Conservation (phyloP, 1,284 basidiomycete genomes). For the Athelia sp. region DNA sequence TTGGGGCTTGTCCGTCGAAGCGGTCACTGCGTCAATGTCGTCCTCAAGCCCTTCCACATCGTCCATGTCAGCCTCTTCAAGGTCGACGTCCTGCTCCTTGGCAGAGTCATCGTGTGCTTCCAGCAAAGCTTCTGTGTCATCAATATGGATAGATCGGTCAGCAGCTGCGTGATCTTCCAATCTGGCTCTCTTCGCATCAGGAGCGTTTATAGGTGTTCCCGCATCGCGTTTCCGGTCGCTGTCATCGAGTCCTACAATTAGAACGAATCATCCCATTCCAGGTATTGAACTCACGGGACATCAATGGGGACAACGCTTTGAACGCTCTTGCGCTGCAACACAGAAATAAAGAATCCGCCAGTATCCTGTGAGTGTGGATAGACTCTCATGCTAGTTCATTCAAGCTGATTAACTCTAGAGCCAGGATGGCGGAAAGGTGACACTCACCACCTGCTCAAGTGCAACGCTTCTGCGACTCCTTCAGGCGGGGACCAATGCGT, state of each 20-base stretch:
- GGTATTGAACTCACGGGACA: conserved; percentile 3
- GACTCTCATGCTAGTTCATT: conserved; percentile 66
- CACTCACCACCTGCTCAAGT: conserved; percentile 69
- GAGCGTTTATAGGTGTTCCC: conserved; percentile 31
- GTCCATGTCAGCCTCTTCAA: background rate
- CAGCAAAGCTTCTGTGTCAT: conserved; percentile 1
- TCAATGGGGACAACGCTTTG: conserved; percentile 9
- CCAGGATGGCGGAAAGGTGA: too few relatives aligned
- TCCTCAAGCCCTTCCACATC: background rate
- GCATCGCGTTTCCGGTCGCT: conserved; percentile 46
- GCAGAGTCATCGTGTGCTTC: background rate
- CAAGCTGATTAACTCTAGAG: background rate
- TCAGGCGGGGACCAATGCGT: conserved; percentile 76
- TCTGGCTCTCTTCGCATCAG: conserved; percentile 45
- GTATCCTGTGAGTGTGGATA: conserved; percentile 97
- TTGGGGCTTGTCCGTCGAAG: conserved; percentile 1
- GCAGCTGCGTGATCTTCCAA: conserved; percentile 21
- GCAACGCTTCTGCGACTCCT: conserved; percentile 49
- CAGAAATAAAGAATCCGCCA: conserved; percentile 95
- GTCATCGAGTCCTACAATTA: background rate
- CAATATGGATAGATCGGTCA: conserved; percentile 5
- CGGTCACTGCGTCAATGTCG: background rate
- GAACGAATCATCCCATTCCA: background rate
- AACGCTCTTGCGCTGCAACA: conserved; percentile 57
- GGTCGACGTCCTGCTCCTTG: background rate